phyloP scores from a whole-genome alignment of 192 early-diverging fungal genomes.

The Entomortierella beljakovae region DNA sequence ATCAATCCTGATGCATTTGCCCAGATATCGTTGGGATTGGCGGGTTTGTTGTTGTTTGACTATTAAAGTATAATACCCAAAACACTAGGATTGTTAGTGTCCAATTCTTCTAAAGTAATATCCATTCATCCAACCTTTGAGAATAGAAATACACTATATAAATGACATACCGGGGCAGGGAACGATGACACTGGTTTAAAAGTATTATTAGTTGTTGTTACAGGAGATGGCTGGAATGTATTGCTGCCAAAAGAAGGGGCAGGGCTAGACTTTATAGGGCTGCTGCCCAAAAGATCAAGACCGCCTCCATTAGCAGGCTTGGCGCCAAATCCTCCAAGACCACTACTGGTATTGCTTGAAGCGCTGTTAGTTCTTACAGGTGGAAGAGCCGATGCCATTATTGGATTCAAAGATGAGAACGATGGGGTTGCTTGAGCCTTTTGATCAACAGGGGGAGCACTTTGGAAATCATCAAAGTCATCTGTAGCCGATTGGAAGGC shows the following conservation, averaged over 20 bases:
- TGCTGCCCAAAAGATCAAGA: conserved; percentile 39
- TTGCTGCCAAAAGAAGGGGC: conserved; percentile 16
- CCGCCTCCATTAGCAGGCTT: conserved; percentile 12
- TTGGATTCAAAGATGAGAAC: conserved; percentile 33
- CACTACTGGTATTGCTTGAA: conserved; percentile 21
- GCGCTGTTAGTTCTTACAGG: conserved; percentile 29
- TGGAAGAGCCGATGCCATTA: conserved; percentile 29
- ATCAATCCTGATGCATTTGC: conserved; percentile 73
- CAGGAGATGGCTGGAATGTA: conserved; percentile 27
- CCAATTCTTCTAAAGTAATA: no score
- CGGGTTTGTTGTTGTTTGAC: conserved; percentile 7
- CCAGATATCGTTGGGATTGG: conserved; percentile 74
- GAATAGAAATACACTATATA: not conserved
- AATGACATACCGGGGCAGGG: conserved; percentile 14
- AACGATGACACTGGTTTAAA: conserved; percentile 22
- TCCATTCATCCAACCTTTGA: not conserved
- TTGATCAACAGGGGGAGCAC: conserved; percentile 54
- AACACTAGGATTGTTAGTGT: no score
- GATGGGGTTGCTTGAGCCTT: conserved; percentile 23
- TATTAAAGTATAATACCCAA: not conserved
- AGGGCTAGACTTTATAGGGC: conserved; percentile 27
- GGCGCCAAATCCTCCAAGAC: conserved; percentile 10
- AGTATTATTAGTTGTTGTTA: not conserved
- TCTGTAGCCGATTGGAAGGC: conserved; percentile 52
- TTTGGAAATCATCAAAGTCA: conserved; percentile 79